These are phyloP conservation scores for Pichia sp. DNA, from an alignment of 1,139 yeast genomes.

Conservation along the genomic window DNA sequence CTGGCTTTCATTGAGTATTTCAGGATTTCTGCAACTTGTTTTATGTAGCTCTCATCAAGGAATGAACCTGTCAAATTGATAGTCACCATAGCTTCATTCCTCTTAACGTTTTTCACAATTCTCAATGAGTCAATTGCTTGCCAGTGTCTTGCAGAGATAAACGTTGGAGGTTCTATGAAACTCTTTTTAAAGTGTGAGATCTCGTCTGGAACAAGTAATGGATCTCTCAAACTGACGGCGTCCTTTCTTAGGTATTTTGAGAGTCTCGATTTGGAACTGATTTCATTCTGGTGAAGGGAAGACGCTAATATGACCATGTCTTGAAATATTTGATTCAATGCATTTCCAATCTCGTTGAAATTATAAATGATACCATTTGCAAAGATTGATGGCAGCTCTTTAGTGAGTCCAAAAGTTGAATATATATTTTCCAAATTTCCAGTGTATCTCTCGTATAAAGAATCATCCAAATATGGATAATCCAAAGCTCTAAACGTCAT, in stretches of 20 bases:
- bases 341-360: constrained; percentile 29
- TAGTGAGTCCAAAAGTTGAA: constrained; percentile 4
- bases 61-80: constrained; percentile 57
- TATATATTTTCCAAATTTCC: constrained; percentile 34
- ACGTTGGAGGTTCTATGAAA: constrained; percentile 3
- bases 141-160: constrained; percentile 3
- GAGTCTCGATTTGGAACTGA: constrained; percentile 26
- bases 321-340: constrained; percentile 30
- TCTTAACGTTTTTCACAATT: constrained; percentile 7
- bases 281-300: constrained; percentile 25
- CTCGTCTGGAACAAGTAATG: constrained; percentile 30
- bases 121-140: constrained; percentile 2
- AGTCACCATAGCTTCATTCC: constrained; percentile 28
- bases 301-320: constrained; percentile 27
- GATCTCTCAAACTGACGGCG: constrained; percentile 25
- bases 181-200: constrained; percentile 8
- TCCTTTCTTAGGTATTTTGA: constrained; percentile 20
- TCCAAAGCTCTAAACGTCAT: constrained; percentile 10
- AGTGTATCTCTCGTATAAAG: constrained; percentile 2
- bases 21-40: constrained; percentile 39
- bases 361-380: constrained; percentile 64
- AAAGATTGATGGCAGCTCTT: constrained; percentile 42
- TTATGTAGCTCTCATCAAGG: constrained; percentile 28
- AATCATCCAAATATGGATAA: constrained; percentile 12
- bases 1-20: constrained; percentile 15